A percentile compares a stretch with the other conserved stretches of the same genome.
Evolutionary conservation across 2,329 filamentous ascomycete genomes (phyloP).

Genomic region (Alternaria sp.): DNA sequence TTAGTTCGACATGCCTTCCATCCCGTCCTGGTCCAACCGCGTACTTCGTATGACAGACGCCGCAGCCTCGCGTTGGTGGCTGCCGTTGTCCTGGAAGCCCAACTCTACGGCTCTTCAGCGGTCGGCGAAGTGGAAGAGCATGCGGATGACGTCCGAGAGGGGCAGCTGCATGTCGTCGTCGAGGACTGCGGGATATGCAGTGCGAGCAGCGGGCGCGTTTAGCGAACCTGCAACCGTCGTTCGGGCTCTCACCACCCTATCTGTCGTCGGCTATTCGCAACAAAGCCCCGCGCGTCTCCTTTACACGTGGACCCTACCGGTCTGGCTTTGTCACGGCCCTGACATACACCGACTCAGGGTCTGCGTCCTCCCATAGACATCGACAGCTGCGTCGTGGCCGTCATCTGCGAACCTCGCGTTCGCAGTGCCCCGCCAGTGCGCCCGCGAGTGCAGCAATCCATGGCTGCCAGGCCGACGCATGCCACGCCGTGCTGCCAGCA

Average conservation of each 20-base stretch:
- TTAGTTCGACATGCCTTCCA: slow-evolving; percentile 26
- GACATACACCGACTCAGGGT: not conserved
- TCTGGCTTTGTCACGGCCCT: not conserved
- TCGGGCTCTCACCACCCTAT: slow-evolving; percentile 1
- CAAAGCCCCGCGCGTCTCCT: slow-evolving; percentile 17
- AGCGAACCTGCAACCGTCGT: slow-evolving; percentile 23
- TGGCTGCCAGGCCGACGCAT: slow-evolving; percentile 24
- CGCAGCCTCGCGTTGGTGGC: not conserved
- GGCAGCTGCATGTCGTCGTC: slow-evolving; percentile 18
- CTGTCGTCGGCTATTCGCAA: slow-evolving; percentile 12
- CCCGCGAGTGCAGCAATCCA: slow-evolving; percentile 23
- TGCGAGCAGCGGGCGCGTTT: slow-evolving; percentile 19
- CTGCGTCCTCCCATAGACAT: not conserved
- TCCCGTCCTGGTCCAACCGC: slow-evolving; percentile 21
- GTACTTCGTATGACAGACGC: slow-evolving; percentile 9
- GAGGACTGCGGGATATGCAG: slow-evolving; percentile 26
- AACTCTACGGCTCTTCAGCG: not conserved
- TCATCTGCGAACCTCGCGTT: slow-evolving; percentile 30
- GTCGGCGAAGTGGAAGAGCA: slow-evolving; percentile 12
- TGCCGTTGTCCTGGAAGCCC: not conserved
- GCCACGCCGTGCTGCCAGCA: slow-evolving; percentile 24
- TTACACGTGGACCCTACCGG: slow-evolving; percentile 25
- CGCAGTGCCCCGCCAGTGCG: slow-evolving; percentile 17
- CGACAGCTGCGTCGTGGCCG: slow-evolving; percentile 1
- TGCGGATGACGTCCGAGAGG: slow-evolving; percentile 28